Conservation (phyloP, 306 rosid genomes). For the Leucaena leucocephala region DNA sequence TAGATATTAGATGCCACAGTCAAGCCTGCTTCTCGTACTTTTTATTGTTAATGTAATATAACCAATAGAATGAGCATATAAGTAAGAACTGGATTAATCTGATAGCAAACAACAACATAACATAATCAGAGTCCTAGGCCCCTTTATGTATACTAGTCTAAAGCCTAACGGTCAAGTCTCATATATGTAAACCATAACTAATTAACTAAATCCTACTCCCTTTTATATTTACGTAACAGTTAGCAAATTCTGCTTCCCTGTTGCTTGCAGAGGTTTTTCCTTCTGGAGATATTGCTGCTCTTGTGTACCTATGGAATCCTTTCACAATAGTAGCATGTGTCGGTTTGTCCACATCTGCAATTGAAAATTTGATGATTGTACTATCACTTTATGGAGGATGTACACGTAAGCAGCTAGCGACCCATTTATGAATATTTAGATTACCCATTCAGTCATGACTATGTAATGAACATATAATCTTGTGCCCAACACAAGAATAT, state of each 20-base stretch:
- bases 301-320: constrained; percentile 10
- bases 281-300: constrained; percentile 15
- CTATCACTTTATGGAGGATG: constrained; percentile 58
- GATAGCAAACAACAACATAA: too few relatives aligned
- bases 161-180: too few relatives aligned
- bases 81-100: too few relatives aligned
- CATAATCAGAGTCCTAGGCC: too few relatives aligned
- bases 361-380: constrained; percentile 52
- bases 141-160: too few relatives aligned
- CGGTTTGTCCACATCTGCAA: constrained; percentile 56
- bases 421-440: background rate
- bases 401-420: constrained; percentile 39
- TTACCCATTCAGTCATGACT: background rate
- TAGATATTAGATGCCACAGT: too few relatives aligned
- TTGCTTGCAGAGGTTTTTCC: constrained; percentile 29
- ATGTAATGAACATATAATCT: background rate
- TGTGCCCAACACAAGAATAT: background rate
- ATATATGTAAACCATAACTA: too few relatives aligned
- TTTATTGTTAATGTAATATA: too few relatives aligned
- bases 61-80: too few relatives aligned
- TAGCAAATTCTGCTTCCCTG: background rate
- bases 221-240: background rate
- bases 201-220: background rate
- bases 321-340: constrained; percentile 55
- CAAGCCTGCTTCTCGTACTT: too few relatives aligned